Base-by-base conservation (phyloP, 495 filamentous ascomycete genomes). In the Aeminium ludgeri region DNA sequence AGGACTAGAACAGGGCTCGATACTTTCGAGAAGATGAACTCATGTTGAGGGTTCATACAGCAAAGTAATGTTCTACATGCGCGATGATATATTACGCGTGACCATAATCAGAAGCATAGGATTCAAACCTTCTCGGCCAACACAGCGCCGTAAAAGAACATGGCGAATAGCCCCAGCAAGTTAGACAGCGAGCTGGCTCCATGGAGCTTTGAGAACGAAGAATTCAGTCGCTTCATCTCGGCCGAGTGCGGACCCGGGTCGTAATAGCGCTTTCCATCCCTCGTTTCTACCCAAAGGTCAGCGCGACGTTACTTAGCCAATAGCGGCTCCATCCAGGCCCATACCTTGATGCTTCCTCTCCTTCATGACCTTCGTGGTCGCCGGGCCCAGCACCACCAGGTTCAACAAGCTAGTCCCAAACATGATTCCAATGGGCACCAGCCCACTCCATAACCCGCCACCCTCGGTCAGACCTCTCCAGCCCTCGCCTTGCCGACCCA, bases 191-290 rank as follows among this genome's bases (percentile, higher is more conserved):
- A 74, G 17, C 80, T 86, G 13, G 74, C 52, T 16, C 87, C 82
- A 63, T 96, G 87, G 37, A 93, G 60, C 32, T 65, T 68, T 4
- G 68, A 70, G 63, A 96, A 96, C 51, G 62, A 65, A 64, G 73
- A 80, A 63, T 93, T 95, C 55, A 96, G 56, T 19, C 65, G 65
- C 45, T 67, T 46, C 86, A 94, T 94, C 62, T 82, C 81, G 55
- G 76, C 68, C 5, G 78, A 83, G 48, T 86, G 79, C 25, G 81
- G 74, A 12, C 69, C 67, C 18, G 64, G 57, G 41, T 93, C 85
- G 47, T 82, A 77, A 58, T 72, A 76, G 56, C 73, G 78, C 68
- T 89, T 93, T 41, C 83, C 81, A 56, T 94, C 87, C 42, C 68
- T 64, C 36, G 76, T 76, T 67, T 84, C 80, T 70, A 50, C 13